Evolutionary conservation across 805 yeast genomes (phyloP), one percentile per base, ranked within the genome.

Genomic region (Candida methanosorbosa): DNA sequence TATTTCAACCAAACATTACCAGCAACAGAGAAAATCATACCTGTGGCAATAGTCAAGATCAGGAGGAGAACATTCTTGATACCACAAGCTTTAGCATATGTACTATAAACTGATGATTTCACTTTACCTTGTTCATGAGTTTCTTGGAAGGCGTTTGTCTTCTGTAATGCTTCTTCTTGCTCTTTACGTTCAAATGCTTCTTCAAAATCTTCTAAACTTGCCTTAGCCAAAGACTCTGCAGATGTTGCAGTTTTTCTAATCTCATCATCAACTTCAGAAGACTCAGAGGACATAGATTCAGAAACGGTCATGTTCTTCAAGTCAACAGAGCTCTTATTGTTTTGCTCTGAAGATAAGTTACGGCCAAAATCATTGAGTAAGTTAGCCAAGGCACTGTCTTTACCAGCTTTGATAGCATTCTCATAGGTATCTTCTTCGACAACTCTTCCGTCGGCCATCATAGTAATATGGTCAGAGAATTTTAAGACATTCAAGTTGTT

Each of bases 1-100:
- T 85, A 85, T 57, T 92, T 92, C 49, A 92, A 72, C 99, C 99
- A 92, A 35, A 90, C 73, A 53, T 80, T 87, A 25, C 87, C 78
- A 30, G 63, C 61, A 33, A 85, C 90, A 38, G 78, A 70, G 33
- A 78, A 50, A 9, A 68, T 52, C 70, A 75, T 81, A 0, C 84
- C 68, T 5, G 70, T 31, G n/a, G 81, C 50, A 41, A 82, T 67
- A 42, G 75, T 66, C 1, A 52, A 34, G 33, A 86, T 44, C 52
- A 78, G 80, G 3, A 81, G 46, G 0, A 65, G 18, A 14, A 87
- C 94, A 40, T 73, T 75, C 33, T 50, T 59, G 8, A 81, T 71
- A 41, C 85, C 85, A 63, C 96, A 88, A 0, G 97, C 95, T 40
- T 70, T 75, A 18, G 94, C 94, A 54, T 92, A 92, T 40, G 77